Base-by-base conservation (phyloP, 208 protist species). In the Leishmania tarentolae region DNA sequence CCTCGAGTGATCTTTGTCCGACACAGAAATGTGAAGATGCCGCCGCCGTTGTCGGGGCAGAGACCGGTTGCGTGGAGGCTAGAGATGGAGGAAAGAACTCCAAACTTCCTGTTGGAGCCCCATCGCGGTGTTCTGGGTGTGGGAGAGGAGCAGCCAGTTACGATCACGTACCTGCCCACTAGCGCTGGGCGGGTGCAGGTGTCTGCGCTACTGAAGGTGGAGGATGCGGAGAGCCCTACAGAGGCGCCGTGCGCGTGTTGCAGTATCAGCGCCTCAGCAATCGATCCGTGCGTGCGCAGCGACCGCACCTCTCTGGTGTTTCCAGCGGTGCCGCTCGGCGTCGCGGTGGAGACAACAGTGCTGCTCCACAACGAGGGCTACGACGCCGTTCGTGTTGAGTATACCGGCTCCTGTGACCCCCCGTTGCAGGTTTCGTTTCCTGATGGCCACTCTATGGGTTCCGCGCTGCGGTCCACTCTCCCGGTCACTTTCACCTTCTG, bases 301-400 rank as follows among this genome's bases (percentile, higher is more conserved):
- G 95, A 98, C 83, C 79, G 87, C 19, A 52, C 78, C 7, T 88
- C 94, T 72, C 83, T 99, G 40, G 79, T 97, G 37, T 95, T 99
- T 56, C 97, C 97, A 9, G 57, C 92, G 28, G 91, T 97, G 31
- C 97, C 98, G 2, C 88, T 99, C 13, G 94, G 93, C 47, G 80
- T 98, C 13, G 75, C 76, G 0, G 86, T 96, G 15, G 61, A 50
- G 65, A 87, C 91, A 28, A 93, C 91, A 28, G 90, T 99, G 75
- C 81, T 87, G 76, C 86, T 99, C 19, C 84, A 88, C 83, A 98
- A 98, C 86, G 92, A 98, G 37, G 97, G 98, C 59, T 99, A 98
- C 87, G 96, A 99, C 19, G 79, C 90, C 52, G 90, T 99, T 47
- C 85, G 95, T 40, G 79, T 99, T 28, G 65, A 82, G 31, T 98